Percentiles rank a stretch among this genome's conserved stretches.
phyloP scores from a whole-genome alignment of 2,329 filamentous ascomycete species.

The Beauveria sp. region DNA sequence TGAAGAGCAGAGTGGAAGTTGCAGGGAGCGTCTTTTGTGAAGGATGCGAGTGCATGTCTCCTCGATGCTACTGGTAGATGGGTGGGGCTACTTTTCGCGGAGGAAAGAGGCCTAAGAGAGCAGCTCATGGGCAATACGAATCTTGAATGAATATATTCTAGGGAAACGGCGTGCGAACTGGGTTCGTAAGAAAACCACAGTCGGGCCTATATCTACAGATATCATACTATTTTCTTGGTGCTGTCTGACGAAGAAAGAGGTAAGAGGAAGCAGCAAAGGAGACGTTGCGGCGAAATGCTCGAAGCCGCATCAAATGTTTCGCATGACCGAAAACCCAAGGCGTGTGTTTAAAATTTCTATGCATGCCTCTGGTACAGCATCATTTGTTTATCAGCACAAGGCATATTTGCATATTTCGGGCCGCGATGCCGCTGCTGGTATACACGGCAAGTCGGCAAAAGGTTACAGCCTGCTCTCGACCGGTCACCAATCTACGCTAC shows the following conservation, averaged over 20 bases:
- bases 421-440: not conserved
- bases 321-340: too few relatives aligned
- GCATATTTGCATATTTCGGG: not conserved
- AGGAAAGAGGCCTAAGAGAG: not conserved
- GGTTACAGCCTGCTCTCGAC: not conserved
- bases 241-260: not conserved
- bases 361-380: not conserved
- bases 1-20: not conserved
- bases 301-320: not conserved
- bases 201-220: not conserved
- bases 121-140: too few relatives aligned
- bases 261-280: not conserved
- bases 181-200: not conserved
- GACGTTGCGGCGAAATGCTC: not conserved
- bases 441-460: not conserved
- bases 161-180: not conserved
- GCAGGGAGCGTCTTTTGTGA: not conserved
- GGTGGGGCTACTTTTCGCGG: not conserved
- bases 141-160: not conserved
- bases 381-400: not conserved
- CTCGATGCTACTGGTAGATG: not conserved
- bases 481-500: not conserved
- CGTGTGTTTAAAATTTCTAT: too few relatives aligned
- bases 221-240: not conserved
- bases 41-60: not conserved